Percentiles rank a stretch among this genome's conserved stretches.
Evolutionary conservation across 1,284 basidiomycete genomes (phyloP).

Genomic region (Ustilago bromivora): DNA sequence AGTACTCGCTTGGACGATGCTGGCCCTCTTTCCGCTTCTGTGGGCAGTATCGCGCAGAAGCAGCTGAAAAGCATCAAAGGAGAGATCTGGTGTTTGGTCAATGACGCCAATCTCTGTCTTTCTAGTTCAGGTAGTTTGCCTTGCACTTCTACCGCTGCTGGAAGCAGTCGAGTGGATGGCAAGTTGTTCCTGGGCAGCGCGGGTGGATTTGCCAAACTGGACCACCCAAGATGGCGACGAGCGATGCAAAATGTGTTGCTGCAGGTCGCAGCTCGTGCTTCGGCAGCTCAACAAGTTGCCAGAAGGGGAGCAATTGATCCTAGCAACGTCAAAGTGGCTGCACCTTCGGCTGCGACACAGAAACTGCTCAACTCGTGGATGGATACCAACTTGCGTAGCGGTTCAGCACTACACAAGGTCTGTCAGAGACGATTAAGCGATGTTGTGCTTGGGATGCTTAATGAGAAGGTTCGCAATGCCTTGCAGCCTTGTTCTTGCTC

Average conservation of each 20-base stretch:
- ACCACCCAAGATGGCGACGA: slow-evolving; percentile 72
- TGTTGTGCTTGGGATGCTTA: slow-evolving; percentile 49
- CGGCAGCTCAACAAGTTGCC: slow-evolving; percentile 49
- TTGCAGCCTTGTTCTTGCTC: slow-evolving; percentile 15
- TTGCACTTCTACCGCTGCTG: slow-evolving; percentile 2
- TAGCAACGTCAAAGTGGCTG: slow-evolving; percentile 16
- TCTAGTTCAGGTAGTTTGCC: slow-evolving; percentile 26
- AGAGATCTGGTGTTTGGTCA: slow-evolving; percentile 81
- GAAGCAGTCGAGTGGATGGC: slow-evolving; percentile 16
- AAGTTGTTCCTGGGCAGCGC: slow-evolving; percentile 38
- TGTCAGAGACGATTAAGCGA: slow-evolving; percentile 53
- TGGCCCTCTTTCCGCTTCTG: slow-evolving; percentile 24
- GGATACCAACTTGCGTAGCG: slow-evolving; percentile 50
- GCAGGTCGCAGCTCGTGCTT: slow-evolving; percentile 77
- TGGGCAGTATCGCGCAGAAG: slow-evolving; percentile 37
- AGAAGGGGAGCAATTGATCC: slow-evolving; percentile 16
- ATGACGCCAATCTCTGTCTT: slow-evolving; percentile 71
- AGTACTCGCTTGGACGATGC: slow-evolving; percentile 74
- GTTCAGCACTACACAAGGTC: slow-evolving; percentile 55
- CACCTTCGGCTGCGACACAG: slow-evolving; percentile 49
- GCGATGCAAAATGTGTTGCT: slow-evolving; percentile 76
- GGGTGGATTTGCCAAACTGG: slow-evolving; percentile 68
- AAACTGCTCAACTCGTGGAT: slow-evolving; percentile 60
- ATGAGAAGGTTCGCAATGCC: slow-evolving; percentile 27
- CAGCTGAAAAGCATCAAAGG: slow-evolving; percentile 72